Percentiles rank a stretch among this genome's conserved stretches.
These are phyloP conservation scores for Terfezia claveryi DNA, from an alignment of 495 filamentous ascomycete genomes.

Conservation along the genomic window DNA sequence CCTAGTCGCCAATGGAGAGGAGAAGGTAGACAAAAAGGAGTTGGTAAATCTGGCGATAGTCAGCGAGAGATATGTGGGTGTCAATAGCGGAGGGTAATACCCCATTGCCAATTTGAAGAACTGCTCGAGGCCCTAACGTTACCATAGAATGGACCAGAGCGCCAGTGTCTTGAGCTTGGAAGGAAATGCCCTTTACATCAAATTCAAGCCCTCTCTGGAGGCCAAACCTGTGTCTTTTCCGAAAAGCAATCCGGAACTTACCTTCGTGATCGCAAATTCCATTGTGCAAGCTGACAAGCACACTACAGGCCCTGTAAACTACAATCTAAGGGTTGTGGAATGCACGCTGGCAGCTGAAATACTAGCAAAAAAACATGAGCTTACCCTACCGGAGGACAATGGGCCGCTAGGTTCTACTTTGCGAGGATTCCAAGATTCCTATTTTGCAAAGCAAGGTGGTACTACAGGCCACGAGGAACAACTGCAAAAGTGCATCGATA, in stretches of 20 bases:
- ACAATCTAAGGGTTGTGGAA: conserved; percentile 92
- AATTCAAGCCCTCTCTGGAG: conserved; percentile 60
- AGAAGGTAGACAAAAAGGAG: conserved; percentile 63
- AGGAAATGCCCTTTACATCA: conserved; percentile 73
- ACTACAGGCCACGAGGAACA: conserved; percentile 37
- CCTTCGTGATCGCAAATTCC: conserved; percentile 82
- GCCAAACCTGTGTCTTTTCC: conserved; percentile 70
- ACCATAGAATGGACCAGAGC: conserved; percentile 73
- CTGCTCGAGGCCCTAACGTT: neutral
- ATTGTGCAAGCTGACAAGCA: conserved; percentile 90
- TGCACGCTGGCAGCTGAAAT: conserved; percentile 71
- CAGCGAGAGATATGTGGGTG: conserved; percentile 80
- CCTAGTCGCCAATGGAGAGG: conserved; percentile 64
- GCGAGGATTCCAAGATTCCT: conserved; percentile 62
- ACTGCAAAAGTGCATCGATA: conserved; percentile 42
- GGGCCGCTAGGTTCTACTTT: conserved; percentile 68
- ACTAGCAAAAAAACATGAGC: conserved; percentile 35
- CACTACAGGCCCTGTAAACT: conserved; percentile 74
- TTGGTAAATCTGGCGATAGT: conserved; percentile 80
- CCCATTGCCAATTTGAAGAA: too few species aligned
- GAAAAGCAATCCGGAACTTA: conserved; percentile 54
- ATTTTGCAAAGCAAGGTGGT: conserved; percentile 37
- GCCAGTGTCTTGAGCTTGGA: conserved; percentile 78
- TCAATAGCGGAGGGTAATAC: conserved; percentile 78
- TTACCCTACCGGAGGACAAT: conserved; percentile 54